phyloP scores from a whole-genome alignment of 441 rosid genomes.

The Aleurites moluccanus region DNA sequence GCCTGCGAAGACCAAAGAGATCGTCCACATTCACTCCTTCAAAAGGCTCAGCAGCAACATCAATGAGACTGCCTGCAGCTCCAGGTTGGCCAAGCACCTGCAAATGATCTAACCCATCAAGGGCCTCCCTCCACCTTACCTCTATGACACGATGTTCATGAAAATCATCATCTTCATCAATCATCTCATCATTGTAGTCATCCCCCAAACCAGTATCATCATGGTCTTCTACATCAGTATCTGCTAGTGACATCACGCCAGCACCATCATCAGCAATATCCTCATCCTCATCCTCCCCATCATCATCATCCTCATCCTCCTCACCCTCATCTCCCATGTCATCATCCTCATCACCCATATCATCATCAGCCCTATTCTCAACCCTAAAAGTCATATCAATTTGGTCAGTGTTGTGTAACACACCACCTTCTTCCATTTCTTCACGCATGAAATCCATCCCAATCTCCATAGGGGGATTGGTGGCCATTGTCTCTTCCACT shows the following conservation, averaged over 20 bases:
- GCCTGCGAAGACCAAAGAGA: conserved; percentile 86
- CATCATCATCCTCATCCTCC: conserved; percentile 87
- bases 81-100: conserved; percentile 94
- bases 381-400: conserved; percentile 82
- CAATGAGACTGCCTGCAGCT: conserved; percentile 65
- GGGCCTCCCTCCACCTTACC: conserved; percentile 96
- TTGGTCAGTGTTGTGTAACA: conserved; percentile 57
- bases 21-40: conserved; percentile 98
- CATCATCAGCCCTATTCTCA: conserved; percentile 88
- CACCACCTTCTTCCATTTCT: conserved; percentile 79
- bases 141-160: conserved; percentile 88
- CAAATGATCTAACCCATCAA: conserved; percentile 91
- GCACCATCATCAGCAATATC: conserved; percentile 96
- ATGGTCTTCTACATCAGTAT: conserved; percentile 95
- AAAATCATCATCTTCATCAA: conserved; percentile 97
- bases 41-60: conserved; percentile 94
- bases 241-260: conserved; percentile 91
- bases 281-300: conserved; percentile 77
- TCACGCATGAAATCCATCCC: conserved; percentile 90
- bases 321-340: conserved; percentile 92
- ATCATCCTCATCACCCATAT: conserved; percentile 93
- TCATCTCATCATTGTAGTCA: conserved; percentile 92
- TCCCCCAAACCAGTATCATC: conserved; percentile 93
- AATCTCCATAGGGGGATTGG: conserved; percentile 58
- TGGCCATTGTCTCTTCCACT: conserved; percentile 53